Evolutionary conservation across 2,329 filamentous ascomycete genomes (phyloP).

Genomic region (Aspergillus terreus): DNA sequence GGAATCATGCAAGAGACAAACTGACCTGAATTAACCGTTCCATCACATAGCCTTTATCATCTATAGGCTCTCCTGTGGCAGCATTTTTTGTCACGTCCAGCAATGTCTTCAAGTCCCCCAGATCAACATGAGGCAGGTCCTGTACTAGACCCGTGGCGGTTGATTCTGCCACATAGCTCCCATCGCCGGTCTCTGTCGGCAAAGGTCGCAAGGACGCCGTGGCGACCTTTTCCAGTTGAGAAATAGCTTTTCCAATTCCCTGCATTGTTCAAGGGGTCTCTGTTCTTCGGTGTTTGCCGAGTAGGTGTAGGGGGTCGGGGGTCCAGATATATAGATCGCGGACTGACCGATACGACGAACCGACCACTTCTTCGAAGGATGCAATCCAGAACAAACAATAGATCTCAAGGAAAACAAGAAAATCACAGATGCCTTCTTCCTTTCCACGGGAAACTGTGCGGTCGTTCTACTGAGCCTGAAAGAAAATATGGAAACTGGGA

Average conservation of each 20-base stretch:
- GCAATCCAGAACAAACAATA: too few relatives aligned
- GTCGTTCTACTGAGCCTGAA: background rate
- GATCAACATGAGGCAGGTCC: conserved; percentile 47
- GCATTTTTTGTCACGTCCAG: conserved; percentile 39
- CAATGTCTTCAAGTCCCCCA: conserved; percentile 43
- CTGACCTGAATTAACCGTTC: conserved; percentile 51
- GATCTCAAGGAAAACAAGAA: background rate
- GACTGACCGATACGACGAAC: background rate
- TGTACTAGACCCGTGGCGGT: conserved; percentile 34
- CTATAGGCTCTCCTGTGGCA: conserved; percentile 49
- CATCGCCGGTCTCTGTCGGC: conserved; percentile 40
- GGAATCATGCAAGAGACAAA: background rate
- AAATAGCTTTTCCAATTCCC: conserved; percentile 34
- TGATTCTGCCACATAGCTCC: conserved; percentile 35
- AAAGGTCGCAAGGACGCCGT: conserved; percentile 40
- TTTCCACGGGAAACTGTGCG: background rate
- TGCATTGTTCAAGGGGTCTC: conserved; percentile 19
- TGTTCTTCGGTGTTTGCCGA: conserved; percentile 18
- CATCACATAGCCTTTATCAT: conserved; percentile 63
- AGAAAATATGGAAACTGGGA: background rate
- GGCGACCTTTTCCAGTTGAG: conserved; percentile 38
- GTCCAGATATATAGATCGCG: background rate
- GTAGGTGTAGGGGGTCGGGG: background rate
- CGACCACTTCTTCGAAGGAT: too few relatives aligned
- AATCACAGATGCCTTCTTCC: background rate